These are phyloP conservation scores for Colletotrichum lentis DNA, from an alignment of 2,329 filamentous ascomycete genomes.

Conservation along the genomic window DNA sequence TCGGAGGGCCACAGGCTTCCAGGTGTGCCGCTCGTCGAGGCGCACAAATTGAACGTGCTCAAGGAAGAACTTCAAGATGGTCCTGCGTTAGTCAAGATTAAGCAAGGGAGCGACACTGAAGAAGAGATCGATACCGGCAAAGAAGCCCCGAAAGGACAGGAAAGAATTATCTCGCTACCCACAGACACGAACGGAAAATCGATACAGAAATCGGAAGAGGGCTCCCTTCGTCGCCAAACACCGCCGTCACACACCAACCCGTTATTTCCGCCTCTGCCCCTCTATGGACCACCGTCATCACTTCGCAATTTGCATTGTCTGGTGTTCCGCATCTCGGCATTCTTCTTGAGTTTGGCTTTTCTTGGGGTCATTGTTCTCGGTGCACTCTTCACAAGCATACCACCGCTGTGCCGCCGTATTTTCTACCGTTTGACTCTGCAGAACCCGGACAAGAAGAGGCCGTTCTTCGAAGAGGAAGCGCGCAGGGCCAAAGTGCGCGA, in stretches of 20 bases:
- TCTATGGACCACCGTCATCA: conserved; percentile 78
- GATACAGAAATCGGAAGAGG: conserved; percentile 56
- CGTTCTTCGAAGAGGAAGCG: conserved; percentile 78
- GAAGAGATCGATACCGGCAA: conserved; percentile 46
- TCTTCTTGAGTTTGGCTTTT: conserved; percentile 80
- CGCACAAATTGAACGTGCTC: conserved; percentile 72
- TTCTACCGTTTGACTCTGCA: conserved; percentile 65
- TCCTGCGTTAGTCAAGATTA: conserved; percentile 40
- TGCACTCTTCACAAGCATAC: conserved; percentile 73
- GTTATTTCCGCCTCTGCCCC: conserved; percentile 82
- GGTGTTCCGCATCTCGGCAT: conserved; percentile 72
- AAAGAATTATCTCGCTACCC: conserved; percentile 42
- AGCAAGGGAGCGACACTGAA: conserved; percentile 41
- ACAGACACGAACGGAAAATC: conserved; percentile 46
- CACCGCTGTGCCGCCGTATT: conserved; percentile 56
- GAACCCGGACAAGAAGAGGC: conserved; percentile 67
- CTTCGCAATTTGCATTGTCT: conserved; percentile 71
- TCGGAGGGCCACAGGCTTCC: conserved; percentile 72
- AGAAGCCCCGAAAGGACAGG: conserved; percentile 43
- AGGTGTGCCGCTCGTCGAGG: conserved; percentile 73
- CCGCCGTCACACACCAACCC: conserved; percentile 78
- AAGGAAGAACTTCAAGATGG: conserved; percentile 57
- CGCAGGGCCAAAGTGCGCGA: conserved; percentile 64
- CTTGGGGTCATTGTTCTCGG: conserved; percentile 79
- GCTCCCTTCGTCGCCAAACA: conserved; percentile 57